These are phyloP conservation scores for Pochonia chlamydosporia DNA, from an alignment of 2,329 filamentous ascomycete species.

Conservation along the genomic window DNA sequence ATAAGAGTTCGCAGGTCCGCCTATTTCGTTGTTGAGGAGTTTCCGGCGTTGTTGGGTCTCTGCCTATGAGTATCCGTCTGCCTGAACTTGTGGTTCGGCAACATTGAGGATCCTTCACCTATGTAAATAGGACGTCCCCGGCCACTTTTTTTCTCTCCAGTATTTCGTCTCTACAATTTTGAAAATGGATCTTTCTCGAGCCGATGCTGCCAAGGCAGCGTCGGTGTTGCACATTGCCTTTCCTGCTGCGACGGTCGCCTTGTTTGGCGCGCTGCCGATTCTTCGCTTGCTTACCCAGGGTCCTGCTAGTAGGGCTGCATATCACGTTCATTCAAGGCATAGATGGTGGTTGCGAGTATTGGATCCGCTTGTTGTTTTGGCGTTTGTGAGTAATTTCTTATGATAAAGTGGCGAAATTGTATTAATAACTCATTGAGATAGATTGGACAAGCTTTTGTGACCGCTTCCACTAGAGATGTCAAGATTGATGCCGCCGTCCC, in stretches of 20 bases:
- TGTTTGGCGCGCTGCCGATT: conserved; percentile 1
- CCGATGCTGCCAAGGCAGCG: too few species aligned
- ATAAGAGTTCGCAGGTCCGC: too few species aligned
- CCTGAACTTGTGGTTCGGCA: too few species aligned
- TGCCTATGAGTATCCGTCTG: too few species aligned
- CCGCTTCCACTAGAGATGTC: background rate
- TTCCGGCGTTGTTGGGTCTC: too few species aligned
- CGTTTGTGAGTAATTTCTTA: conserved; percentile 5
- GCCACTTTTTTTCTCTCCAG: too few species aligned
- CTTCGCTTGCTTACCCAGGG: conserved; percentile 2
- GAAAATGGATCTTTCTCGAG: too few species aligned
- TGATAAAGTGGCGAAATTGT: background rate
- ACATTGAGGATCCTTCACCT: too few species aligned
- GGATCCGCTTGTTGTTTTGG: conserved; percentile 1
- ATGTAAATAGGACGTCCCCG: too few species aligned
- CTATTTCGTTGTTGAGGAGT: too few species aligned
- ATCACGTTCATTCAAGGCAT: conserved; percentile 1
- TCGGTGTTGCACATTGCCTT: conserved; percentile 7
- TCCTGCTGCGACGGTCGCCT: background rate
- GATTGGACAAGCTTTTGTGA: conserved; percentile 2
- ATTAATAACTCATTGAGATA: background rate
- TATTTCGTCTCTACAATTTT: too few species aligned
- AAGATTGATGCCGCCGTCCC: background rate
- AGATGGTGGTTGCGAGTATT: background rate
- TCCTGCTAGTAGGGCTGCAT: conserved; percentile 1